phyloP scores from a whole-genome alignment of 805 yeast genomes.

The Candida adriatica region DNA sequence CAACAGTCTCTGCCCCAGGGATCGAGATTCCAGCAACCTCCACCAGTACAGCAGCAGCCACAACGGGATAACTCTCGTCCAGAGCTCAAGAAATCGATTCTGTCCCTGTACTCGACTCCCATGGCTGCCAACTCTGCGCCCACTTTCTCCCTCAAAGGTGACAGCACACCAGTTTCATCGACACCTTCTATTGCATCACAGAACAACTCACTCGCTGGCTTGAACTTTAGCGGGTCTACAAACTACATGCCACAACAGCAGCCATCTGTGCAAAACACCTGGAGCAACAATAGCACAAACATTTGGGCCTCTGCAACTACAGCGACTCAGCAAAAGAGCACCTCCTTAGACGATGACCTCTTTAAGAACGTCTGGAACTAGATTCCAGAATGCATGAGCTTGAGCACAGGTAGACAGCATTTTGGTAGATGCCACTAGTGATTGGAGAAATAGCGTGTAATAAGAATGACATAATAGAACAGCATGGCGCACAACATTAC shows the following conservation, averaged over 20 bases:
- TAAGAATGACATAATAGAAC: no score
- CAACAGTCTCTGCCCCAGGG: conserved; percentile 3
- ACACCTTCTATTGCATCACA: conserved; percentile 6
- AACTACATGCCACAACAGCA: conserved; percentile 3
- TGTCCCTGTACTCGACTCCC: conserved; percentile 76
- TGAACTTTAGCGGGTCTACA: conserved; percentile 9
- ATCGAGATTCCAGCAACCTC: conserved; percentile 8
- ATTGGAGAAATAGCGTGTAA: no score
- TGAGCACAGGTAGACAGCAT: no score
- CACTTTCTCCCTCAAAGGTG: conserved; percentile 12
- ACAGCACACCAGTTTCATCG: conserved; percentile 2
- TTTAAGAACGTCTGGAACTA: conserved; percentile 65
- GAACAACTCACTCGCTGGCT: conserved; percentile 8
- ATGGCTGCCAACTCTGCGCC: conserved; percentile 19
- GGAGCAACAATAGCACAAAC: conserved; percentile 5
- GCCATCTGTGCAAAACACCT: conserved; percentile 4
- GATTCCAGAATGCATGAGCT: no score
- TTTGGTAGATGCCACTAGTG: no score
- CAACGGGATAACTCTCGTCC: conserved; percentile 43
- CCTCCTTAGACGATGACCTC: conserved; percentile 49
- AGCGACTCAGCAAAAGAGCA: conserved; percentile 1
- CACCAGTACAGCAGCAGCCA: conserved; percentile 13
- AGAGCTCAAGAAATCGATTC: conserved; percentile 85
- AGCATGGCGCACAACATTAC: not conserved
- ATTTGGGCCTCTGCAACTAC: conserved; percentile 6